These are phyloP conservation scores for Neurospora cerealis DNA, from an alignment of 495 filamentous ascomycete species.

Conservation along the genomic window DNA sequence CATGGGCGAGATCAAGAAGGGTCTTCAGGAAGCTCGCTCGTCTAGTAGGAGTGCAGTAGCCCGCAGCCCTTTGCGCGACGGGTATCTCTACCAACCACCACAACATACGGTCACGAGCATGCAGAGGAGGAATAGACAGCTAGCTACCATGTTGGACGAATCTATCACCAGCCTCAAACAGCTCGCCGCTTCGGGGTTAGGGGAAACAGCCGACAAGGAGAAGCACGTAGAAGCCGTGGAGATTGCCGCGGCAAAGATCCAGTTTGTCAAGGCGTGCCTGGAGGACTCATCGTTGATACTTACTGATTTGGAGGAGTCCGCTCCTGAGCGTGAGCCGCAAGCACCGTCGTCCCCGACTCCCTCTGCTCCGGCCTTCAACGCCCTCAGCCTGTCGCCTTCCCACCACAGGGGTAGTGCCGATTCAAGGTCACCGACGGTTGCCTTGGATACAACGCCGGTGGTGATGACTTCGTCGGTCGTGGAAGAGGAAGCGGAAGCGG, in stretches of 20 bases:
- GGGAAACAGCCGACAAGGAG: slow-evolving; percentile 15
- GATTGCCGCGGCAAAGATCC: slow-evolving; percentile 58
- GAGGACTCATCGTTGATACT: slow-evolving; percentile 52
- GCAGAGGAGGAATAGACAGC: slow-evolving; percentile 59
- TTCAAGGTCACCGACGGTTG: slow-evolving; percentile 18
- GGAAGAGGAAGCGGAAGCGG: slow-evolving; percentile 4
- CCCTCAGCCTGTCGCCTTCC: slow-evolving; percentile 10
- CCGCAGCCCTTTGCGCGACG: slow-evolving; percentile 5
- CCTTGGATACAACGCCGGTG: slow-evolving; percentile 23
- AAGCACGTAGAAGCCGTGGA: slow-evolving; percentile 43
- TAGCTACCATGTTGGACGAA: slow-evolving; percentile 64
- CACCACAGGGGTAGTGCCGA: slow-evolving; percentile 6
- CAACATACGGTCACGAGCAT: slow-evolving; percentile 32
- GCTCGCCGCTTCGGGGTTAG: slow-evolving; percentile 25
- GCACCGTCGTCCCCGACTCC: neutral
- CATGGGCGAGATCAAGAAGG: slow-evolving; percentile 60
- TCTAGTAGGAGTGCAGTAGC: slow-evolving; percentile 15
- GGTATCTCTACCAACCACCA: neutral
- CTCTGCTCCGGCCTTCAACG: neutral
- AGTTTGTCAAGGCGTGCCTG: slow-evolving; percentile 69
- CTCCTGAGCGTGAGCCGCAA: slow-evolving; percentile 1
- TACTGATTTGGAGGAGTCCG: slow-evolving; percentile 31
- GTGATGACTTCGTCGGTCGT: slow-evolving; percentile 21
- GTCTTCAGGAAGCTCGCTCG: slow-evolving; percentile 33
- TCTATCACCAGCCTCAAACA: slow-evolving; percentile 59